Evolutionary conservation across 1,284 basidiomycete genomes (phyloP), one percentile per base, ranked within the genome.

Genomic region (Ustilago tritici): DNA sequence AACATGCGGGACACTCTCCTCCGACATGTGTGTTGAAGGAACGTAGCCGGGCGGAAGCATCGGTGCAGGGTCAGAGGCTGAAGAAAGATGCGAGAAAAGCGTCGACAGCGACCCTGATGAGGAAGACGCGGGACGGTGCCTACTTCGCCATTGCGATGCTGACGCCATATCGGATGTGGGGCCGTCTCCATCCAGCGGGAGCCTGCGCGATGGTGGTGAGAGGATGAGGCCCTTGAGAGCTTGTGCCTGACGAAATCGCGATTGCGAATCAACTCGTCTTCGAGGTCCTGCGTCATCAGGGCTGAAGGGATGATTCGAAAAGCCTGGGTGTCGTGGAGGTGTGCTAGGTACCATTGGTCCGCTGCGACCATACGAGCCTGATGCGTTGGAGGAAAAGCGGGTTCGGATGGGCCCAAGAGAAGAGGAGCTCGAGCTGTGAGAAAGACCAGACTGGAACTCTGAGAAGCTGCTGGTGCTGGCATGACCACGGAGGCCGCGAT

Each of bases 401-500:
- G 70, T 72, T 38, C 75, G 68, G 28, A 77, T 77, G 43, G 70
- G 70, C 35, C 75, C 75, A 2, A 77, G 64, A n/a, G 75, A 73
- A 6, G 75, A 73, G 11, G 75, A 73, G 61, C 75, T 73, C 4
- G 70, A 64, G 41, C 66, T 65, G 11, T 68, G 66, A 7, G 66
- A 63, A 36, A 65, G 62, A n/a, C 66, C 63, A 2, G 70, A 71
- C 17, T 76, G 73, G 40, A 76, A 70, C 19, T 70, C 73, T 2
- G 73, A 69, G 23, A 77, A 77, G 64, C 75, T 77, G 69, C 54
- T 72, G 62, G 69, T 72, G 65, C 69, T 76, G 54, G 73, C 66
- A 35, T 76, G 68, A 10, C 68, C 65, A 43, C 74, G 69, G 15
- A 61, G 61, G 9, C 69, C 59, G 35, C 69, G 65, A n/a, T 71